Percentiles rank a stretch among this genome's conserved stretches.
phyloP scores from a whole-genome alignment of 2,329 filamentous ascomycete species.

The Fusarium stilboides region DNA sequence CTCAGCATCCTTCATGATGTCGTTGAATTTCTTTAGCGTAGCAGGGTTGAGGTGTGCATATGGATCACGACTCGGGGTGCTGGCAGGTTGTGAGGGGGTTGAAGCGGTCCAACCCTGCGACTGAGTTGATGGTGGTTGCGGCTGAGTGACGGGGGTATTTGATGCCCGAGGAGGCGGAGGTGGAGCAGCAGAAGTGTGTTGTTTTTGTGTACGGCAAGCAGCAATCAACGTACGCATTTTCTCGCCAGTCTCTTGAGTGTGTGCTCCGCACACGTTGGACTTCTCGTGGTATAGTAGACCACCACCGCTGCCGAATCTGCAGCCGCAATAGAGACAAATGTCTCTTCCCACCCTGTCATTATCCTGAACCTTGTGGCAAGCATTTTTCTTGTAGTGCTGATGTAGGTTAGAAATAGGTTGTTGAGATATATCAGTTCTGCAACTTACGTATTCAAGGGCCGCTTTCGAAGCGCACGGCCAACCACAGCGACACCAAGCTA shows the following conservation, averaged over 20 bases:
- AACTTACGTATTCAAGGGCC: slow-evolving; percentile 54
- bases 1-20: slow-evolving; percentile 52
- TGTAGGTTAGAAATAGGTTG: slow-evolving; percentile 30
- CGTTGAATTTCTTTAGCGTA: slow-evolving; percentile 46
- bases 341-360: slow-evolving; percentile 49
- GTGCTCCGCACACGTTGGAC: slow-evolving; percentile 64
- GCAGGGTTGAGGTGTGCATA: slow-evolving; percentile 62
- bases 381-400: slow-evolving; percentile 51
- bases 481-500: slow-evolving; percentile 53
- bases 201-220: slow-evolving; percentile 15
- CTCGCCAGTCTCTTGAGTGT: slow-evolving; percentile 42
- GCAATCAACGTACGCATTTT: slow-evolving; percentile 32
- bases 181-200: background rate
- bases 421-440: background rate
- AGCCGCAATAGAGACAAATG: slow-evolving; percentile 63
- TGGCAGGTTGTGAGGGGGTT: slow-evolving; percentile 1
- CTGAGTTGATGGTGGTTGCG: background rate
- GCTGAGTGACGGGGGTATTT: slow-evolving; percentile 1
- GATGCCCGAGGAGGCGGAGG: background rate
- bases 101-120: slow-evolving; percentile 12
- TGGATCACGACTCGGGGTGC: slow-evolving; percentile 54
- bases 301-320: slow-evolving; percentile 58
- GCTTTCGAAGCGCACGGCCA: slow-evolving; percentile 55
- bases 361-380: slow-evolving; percentile 43
- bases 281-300: slow-evolving; percentile 63